phyloP scores from a whole-genome alignment of 805 yeast species.

The Gaillardinia entomophila region DNA sequence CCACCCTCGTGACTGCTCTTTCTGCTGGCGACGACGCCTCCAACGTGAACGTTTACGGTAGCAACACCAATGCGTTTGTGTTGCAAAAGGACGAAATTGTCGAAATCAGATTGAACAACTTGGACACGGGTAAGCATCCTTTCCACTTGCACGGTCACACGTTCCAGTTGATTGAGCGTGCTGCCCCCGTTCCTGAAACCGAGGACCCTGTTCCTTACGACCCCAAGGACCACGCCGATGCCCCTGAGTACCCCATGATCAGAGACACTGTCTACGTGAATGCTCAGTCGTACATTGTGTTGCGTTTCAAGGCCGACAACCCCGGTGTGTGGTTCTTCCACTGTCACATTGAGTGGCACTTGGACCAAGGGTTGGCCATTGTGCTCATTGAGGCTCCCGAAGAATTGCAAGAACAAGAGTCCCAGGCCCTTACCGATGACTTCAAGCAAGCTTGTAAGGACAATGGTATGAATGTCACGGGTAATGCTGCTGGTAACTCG shows the following conservation, averaged over 20 bases:
- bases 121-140: conserved; percentile 91
- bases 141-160: conserved; percentile 95
- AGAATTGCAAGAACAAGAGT: conserved; percentile 44
- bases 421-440: conserved; percentile 58
- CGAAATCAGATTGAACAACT: conserved; percentile 79
- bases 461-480: conserved; percentile 47
- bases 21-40: conserved; percentile 59
- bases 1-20: conserved; percentile 74
- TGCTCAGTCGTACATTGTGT: conserved; percentile 79
- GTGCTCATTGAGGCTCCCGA: conserved; percentile 79
- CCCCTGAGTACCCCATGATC: conserved; percentile 72
- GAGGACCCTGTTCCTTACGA: conserved; percentile 55
- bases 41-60: conserved; percentile 60
- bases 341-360: conserved; percentile 98
- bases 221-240: conserved; percentile 25
- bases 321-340: conserved; percentile 99
- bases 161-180: conserved; percentile 80
- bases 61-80: conserved; percentile 72
- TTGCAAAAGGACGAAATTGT: conserved; percentile 62
- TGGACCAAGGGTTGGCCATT: conserved; percentile 87
- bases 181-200: conserved; percentile 49
- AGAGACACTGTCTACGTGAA: conserved; percentile 79
- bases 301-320: conserved; percentile 86
- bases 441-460: conserved; percentile 56
- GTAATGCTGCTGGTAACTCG: conserved; percentile 89